phyloP scores from a whole-genome alignment of 1,284 basidiomycete genomes.

The Cryptococcus sp. region DNA sequence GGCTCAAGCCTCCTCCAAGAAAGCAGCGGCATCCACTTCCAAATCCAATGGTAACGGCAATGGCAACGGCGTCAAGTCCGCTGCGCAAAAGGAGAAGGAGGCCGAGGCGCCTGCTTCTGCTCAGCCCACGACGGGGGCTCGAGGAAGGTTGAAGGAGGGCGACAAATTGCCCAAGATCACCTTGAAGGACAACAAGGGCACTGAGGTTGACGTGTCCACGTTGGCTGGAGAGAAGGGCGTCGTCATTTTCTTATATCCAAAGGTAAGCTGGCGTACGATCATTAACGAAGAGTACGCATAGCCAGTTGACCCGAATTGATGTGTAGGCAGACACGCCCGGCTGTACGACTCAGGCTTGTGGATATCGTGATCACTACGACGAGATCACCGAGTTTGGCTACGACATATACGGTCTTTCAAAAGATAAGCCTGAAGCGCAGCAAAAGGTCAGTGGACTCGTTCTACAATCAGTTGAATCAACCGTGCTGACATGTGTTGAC shows the following conservation, averaged over 20 bases:
- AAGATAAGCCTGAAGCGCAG: constrained; percentile 76
- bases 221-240: constrained; percentile 66
- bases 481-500: background rate
- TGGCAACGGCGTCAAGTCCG: constrained; percentile 11
- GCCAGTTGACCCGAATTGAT: constrained; percentile 6
- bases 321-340: constrained; percentile 62
- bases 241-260: constrained; percentile 70
- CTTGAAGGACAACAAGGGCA: constrained; percentile 64
- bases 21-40: background rate
- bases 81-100: constrained; percentile 40
- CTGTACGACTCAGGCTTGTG: constrained; percentile 86
- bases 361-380: constrained; percentile 76
- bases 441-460: constrained; percentile 62
- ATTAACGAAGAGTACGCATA: background rate
- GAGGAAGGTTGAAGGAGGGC: constrained; percentile 64
- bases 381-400: constrained; percentile 72
- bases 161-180: constrained; percentile 72
- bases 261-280: constrained; percentile 30
- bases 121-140: constrained; percentile 32
- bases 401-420: constrained; percentile 81
- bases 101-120: constrained; percentile 36
- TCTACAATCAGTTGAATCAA: background rate
- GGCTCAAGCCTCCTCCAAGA: constrained; percentile 8
- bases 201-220: constrained; percentile 50
- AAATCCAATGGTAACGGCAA: constrained; percentile 11